phyloP scores from a whole-genome alignment of 768 basidiomycete genomes.

The Suillus paluster region DNA sequence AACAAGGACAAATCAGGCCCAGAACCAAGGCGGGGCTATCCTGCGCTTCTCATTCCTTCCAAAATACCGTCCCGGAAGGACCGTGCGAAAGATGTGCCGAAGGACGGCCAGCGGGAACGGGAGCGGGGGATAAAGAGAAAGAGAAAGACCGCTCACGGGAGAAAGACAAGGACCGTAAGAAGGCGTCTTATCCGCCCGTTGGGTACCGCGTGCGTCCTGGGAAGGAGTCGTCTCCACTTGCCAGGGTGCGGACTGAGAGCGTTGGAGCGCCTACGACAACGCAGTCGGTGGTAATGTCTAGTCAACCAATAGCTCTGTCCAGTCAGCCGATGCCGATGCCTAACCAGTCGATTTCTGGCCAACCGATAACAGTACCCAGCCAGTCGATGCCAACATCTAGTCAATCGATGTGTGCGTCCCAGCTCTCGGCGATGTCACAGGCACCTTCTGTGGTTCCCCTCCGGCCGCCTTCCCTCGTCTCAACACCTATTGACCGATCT shows the following conservation, averaged over 20 bases:
- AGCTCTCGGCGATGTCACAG: not conserved
- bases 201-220: slow-evolving; percentile 52
- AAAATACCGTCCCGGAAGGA: not conserved
- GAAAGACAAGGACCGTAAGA: slow-evolving; percentile 50
- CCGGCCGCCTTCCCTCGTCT: slow-evolving; percentile 6
- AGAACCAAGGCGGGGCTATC: not conserved
- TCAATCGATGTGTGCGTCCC: slow-evolving; percentile 4
- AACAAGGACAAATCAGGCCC: not conserved
- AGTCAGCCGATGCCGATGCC: slow-evolving; percentile 12
- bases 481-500: slow-evolving; percentile 7
- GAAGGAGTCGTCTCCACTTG: slow-evolving; percentile 33
- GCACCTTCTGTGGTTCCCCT: not conserved
- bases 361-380: too few relatives aligned
- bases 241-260: slow-evolving; percentile 13
- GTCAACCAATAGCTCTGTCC: slow-evolving; percentile 11
- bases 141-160: slow-evolving; percentile 20
- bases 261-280: slow-evolving; percentile 16
- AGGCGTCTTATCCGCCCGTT: slow-evolving; percentile 43
- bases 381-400: slow-evolving; percentile 11
- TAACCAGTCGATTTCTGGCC: not conserved
- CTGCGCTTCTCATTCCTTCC: slow-evolving; percentile 1
- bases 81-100: not conserved
- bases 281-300: slow-evolving; percentile 15
- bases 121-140: not conserved
- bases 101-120: slow-evolving; percentile 1